These are phyloP conservation scores for Talaromyces islandicus DNA, from an alignment of 2,329 filamentous ascomycete genomes.

Conservation along the genomic window DNA sequence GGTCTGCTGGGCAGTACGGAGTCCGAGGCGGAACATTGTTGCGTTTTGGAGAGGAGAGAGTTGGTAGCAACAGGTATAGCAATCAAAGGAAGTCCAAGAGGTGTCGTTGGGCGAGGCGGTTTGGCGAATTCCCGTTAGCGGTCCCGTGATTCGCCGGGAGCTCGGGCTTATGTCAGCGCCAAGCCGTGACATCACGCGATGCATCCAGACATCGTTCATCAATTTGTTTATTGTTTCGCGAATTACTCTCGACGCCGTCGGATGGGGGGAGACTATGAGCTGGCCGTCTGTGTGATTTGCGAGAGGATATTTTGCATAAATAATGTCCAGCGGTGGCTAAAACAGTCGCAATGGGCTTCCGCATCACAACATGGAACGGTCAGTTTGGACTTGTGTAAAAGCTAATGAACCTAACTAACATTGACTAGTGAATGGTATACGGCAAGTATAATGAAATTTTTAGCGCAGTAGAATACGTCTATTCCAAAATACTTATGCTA, in stretches of 20 bases:
- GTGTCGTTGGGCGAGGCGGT: neutral
- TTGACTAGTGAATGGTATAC: conserved; percentile 68
- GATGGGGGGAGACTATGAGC: neutral
- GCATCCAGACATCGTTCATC: neutral
- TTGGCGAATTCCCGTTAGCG: conserved; percentile 22
- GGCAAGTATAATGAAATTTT: conserved; percentile 39
- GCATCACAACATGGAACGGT: conserved; percentile 87
- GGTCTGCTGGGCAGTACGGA: conserved; percentile 58
- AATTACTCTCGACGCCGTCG: neutral
- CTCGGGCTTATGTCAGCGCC: conserved; percentile 19
- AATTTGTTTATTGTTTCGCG: no score
- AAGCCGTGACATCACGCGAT: conserved; percentile 16
- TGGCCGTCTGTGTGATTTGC: neutral
- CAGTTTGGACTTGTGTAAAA: conserved; percentile 20
- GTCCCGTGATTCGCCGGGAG: conserved; percentile 23
- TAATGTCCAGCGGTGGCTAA: neutral
- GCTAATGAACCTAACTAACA: neutral
- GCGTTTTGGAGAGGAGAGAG: conserved; percentile 50
- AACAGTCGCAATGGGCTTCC: conserved; percentile 57
- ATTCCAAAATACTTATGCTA: neutral
- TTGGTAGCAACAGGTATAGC: conserved; percentile 15
- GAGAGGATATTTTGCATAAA: neutral
- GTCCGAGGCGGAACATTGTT: conserved; percentile 54
- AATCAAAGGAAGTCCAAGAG: conserved; percentile 7
- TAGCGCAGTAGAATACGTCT: neutral